Conservation (phyloP, 345 rosid species). For the Aquilaria sinensis region DNA sequence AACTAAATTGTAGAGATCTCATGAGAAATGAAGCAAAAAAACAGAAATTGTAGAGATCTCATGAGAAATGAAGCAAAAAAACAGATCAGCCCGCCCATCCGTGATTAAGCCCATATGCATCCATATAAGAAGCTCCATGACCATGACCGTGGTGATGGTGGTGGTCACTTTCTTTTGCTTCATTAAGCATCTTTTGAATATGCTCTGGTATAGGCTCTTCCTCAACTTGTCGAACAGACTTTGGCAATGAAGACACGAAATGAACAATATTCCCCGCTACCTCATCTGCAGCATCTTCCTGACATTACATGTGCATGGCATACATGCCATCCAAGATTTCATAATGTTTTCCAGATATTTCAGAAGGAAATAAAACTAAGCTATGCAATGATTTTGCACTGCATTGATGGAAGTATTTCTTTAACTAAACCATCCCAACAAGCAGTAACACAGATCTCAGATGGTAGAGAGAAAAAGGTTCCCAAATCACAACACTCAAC, state of each 20-base stretch:
- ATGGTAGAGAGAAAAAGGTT: too few species aligned
- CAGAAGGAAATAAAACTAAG: not conserved
- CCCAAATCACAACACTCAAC: too few species aligned
- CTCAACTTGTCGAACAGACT: constrained; percentile 34
- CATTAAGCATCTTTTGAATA: constrained; percentile 41
- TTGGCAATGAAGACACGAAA: constrained; percentile 64
- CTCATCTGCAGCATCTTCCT: constrained; percentile 66
- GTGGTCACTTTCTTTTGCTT: constrained; percentile 41
- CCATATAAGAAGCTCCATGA: constrained; percentile 23
- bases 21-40: too few species aligned
- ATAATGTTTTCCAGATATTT: not conserved
- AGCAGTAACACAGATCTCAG: too few species aligned
- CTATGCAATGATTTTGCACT: not conserved
- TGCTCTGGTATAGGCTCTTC: constrained; percentile 44
- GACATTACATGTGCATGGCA: constrained; percentile 16
- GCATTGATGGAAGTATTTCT: too few species aligned
- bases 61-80: not conserved
- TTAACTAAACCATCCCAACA: not conserved
- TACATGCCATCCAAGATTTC: not conserved
- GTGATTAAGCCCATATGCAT: constrained; percentile 46
- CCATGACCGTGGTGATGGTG: constrained; percentile 23
- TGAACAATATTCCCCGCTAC: constrained; percentile 41
- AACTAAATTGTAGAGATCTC: too few species aligned
- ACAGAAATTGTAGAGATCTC: too few species aligned
- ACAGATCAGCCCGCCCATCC: constrained; percentile 37